These are phyloP conservation scores for Vaucheria bursata DNA, from an alignment of 352 stramenopile species.

Conservation along the genomic window DNA sequence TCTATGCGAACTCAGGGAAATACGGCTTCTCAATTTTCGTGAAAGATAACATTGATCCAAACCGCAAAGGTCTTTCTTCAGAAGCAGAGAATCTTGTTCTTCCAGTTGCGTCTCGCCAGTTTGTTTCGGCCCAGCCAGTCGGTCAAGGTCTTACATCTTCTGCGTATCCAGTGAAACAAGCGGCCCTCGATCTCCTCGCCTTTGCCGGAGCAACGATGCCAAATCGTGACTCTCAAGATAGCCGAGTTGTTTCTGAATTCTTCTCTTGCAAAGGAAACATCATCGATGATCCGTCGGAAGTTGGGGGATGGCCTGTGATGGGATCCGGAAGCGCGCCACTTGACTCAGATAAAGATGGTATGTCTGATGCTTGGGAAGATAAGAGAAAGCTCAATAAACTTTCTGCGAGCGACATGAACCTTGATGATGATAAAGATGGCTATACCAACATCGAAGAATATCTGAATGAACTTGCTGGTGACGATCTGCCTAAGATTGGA, in stretches of 20 bases:
- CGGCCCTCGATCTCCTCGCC: background rate
- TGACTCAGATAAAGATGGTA: background rate
- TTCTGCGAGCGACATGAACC: background rate
- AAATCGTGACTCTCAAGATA: background rate
- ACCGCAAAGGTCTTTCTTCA: background rate
- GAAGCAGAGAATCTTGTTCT: background rate
- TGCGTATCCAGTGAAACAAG: background rate
- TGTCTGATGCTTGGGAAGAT: background rate
- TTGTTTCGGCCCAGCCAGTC: background rate
- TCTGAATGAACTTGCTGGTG: background rate
- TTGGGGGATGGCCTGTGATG: background rate
- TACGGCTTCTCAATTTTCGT: background rate
- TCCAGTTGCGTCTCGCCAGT: background rate
- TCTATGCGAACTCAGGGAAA: slow-evolving; percentile 1
- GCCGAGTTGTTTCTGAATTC: background rate
- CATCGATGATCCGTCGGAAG: background rate
- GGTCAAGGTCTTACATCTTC: background rate
- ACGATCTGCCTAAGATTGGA: background rate
- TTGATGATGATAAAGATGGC: background rate
- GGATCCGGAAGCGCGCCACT: background rate
- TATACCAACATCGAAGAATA: background rate
- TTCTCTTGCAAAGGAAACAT: background rate
- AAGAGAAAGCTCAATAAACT: background rate
- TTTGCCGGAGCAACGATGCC: background rate
- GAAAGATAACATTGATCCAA: slow-evolving; percentile 1